Evolutionary conservation across 225 moss, liverwort and hornwort genomes (phyloP).

Genomic region (Sphagnum contortum): DNA sequence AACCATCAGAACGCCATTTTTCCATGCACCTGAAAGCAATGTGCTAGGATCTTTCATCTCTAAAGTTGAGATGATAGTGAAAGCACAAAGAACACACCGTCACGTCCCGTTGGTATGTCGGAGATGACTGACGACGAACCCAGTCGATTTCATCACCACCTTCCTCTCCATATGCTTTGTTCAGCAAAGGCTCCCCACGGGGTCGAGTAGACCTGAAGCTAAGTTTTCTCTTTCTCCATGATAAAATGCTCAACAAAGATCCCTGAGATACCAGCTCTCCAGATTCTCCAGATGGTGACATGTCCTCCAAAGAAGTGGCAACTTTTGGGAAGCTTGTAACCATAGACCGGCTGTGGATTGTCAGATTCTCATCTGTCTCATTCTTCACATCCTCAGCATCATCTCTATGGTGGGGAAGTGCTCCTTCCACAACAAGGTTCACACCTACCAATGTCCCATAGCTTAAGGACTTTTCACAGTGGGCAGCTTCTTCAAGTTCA

Average conservation of each 20-base stretch:
- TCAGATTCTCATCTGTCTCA: slow-evolving; percentile 38
- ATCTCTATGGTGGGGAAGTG: slow-evolving; percentile 74
- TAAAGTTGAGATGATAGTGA: neutral
- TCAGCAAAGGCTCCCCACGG: slow-evolving; percentile 89
- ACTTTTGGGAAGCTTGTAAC: slow-evolving; percentile 48
- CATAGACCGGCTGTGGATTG: slow-evolving; percentile 64
- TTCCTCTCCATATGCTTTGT: slow-evolving; percentile 96
- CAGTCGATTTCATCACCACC: slow-evolving; percentile 99
- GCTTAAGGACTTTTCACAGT: slow-evolving; percentile 70
- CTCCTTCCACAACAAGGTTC: slow-evolving; percentile 88
- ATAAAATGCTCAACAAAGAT: slow-evolving; percentile 60
- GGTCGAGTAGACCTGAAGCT: slow-evolving; percentile 84
- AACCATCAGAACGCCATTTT: neutral
- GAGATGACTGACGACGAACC: slow-evolving; percentile 82
- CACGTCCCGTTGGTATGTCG: slow-evolving; percentile 36
- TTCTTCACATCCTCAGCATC: slow-evolving; percentile 23
- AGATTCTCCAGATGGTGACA: slow-evolving; percentile 26
- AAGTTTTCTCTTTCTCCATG: slow-evolving; percentile 86
- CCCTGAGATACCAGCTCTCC: slow-evolving; percentile 43
- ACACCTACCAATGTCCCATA: slow-evolving; percentile 90
- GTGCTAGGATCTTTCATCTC: neutral
- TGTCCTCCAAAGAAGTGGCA: slow-evolving; percentile 33
- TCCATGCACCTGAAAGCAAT: neutral
- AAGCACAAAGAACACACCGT: slow-evolving; percentile 20
- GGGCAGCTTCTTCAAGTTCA: slow-evolving; percentile 34